Base-by-base conservation (phyloP, 2,329 filamentous ascomycete species). In the Cladosporium phlei region DNA sequence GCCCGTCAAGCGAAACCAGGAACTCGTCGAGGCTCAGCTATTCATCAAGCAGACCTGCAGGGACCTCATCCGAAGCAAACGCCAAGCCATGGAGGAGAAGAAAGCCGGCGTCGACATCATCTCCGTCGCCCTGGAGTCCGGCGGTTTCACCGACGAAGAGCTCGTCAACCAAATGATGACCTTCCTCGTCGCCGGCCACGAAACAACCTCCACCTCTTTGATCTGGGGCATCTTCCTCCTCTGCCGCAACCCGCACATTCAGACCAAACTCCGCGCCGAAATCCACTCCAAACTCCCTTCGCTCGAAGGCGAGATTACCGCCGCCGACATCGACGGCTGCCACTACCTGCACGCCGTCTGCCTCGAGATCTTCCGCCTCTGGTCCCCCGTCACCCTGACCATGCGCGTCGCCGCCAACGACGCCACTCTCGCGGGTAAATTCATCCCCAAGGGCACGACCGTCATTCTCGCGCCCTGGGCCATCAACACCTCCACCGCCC, bases 131-230 rank as follows among this genome's bases (percentile, higher is more conserved):
- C 71, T 95, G 38, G 78, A 83, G 61, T 88, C 82, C 29, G 86
- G 85, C 37, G 80, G 74, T 5, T 93, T 94, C 66, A 77, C 70
- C 10, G 86, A 93, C 52, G 85, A 88, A 38, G 81, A 88, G 50
- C 77, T 95, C n/a, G 79, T 88, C 27, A 85, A 93, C 63, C 88
- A 95, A 67, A 78, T 93, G 62, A 93, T 94, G 86, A 93, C 46
- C 14, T 48, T 48, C 46, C 21, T 48, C 4, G 85, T 84, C 1
- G 88, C 88, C 0, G 73, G 71, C 32, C 72, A 80, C 52, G 77
- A 80, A 63, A 80, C 77, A 0, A 79, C 77, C 6, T 74, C 77
- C 24, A 69, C 67, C 11, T 39, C 45, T 12, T 20, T 46, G 20
- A 44, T 34, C 25, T 80, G 76, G 75, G 71, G 75, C 9, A 66